Percentiles rank a stretch among this genome's conserved stretches.
Conservation (phyloP, 208 protist genomes). For the Crithidia brevicula region DNA sequence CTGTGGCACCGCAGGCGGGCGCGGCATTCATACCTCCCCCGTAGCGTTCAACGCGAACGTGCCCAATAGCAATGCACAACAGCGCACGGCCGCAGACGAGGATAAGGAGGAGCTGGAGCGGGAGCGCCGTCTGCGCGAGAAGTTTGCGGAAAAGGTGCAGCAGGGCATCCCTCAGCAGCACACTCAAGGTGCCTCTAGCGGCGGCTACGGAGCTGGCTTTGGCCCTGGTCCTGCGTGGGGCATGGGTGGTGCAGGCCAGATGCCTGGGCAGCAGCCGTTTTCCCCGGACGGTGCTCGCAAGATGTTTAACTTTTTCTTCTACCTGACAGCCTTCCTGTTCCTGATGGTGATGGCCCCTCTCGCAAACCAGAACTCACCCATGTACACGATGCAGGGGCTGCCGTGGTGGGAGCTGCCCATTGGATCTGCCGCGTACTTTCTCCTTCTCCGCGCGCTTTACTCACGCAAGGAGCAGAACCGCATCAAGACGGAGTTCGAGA, state of each 20-base stretch:
- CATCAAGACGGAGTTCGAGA: conserved; percentile 83
- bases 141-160: conserved; percentile 80
- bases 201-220: conserved; percentile 14
- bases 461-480: conserved; percentile 61
- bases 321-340: conserved; percentile 52
- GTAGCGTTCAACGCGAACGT: background rate
- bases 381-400: conserved; percentile 71
- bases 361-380: conserved; percentile 51
- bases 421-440: conserved; percentile 56
- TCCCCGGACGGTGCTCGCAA: conserved; percentile 24
- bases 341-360: conserved; percentile 56
- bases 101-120: conserved; percentile 84
- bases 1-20: background rate
- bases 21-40: conserved; percentile 16
- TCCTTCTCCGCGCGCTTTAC: conserved; percentile 69
- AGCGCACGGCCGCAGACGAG: conserved; percentile 59
- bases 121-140: conserved; percentile 72
- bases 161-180: conserved; percentile 45
- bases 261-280: conserved; percentile 11
- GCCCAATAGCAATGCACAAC: conserved; percentile 10
- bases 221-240: conserved; percentile 11
- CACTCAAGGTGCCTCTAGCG: conserved; percentile 10
- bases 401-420: conserved; percentile 84
- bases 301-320: conserved; percentile 72
- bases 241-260: conserved; percentile 11